Base-by-base conservation (phyloP, 2,329 filamentous ascomycete species). In the Lanzia echinophila region DNA sequence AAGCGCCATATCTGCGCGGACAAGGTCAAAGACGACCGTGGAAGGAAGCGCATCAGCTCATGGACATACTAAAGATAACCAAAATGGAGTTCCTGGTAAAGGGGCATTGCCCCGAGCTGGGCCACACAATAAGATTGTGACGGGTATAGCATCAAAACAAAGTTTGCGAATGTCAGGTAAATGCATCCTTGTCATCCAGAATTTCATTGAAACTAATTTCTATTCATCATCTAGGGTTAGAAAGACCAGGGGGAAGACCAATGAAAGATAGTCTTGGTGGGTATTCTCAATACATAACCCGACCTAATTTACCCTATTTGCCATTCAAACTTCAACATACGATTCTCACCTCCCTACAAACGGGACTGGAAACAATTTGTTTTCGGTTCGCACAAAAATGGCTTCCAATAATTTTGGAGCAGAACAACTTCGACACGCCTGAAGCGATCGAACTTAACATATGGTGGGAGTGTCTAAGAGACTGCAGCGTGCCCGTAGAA, bases 331-430 rank as follows among this genome's bases (percentile, higher is more conserved):
- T 60, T 41, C 56, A 60, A 33, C 53, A 59, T 38, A 50, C 36
- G 2, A 47, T 58, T 36, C 53, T 60, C 43, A 50, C 47, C 20
- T 47, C 46, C 42, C 45, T 53, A 15, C 58, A 60, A 52, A 31
- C n/a, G 6, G 50, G 55, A 13, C 32, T 60, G 6, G 58, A 60
- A 49, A 53, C 55, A n/a, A 48, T 50, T 22, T 56, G 54, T 7
- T 60, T 50, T 42, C 33, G 53, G 6, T 60, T 59, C 11, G 58
- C 53, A 12, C 15, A 57, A 50, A 57, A 50, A 32, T 60, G 58
- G 58, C 47, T 60, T 34, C 58, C 58, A 13, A 24, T 28, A 2
- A 34, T 59, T 12, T 33, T 60, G 39, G n/a, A 45, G 12, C 42
- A 10, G 5, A 56, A 54, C 11, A 44, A 47, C 15, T 60, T 54